Evolutionary conservation across 164 flowering plant species (phyloP).

Genomic region (Chimonanthus praecox): DNA sequence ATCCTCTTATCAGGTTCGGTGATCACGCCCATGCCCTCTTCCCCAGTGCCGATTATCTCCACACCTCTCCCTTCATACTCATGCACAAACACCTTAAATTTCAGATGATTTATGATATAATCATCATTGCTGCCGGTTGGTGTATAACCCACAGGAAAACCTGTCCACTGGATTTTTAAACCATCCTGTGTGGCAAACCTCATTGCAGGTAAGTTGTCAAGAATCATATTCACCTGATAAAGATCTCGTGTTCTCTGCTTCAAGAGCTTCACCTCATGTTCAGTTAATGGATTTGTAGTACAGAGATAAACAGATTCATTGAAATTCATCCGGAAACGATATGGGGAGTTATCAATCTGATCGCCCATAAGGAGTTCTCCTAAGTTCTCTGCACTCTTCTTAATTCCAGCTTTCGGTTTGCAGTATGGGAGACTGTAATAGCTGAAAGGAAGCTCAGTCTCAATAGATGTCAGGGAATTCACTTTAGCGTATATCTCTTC

Average conservation of each 20-base stretch:
- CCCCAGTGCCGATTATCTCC: constrained; percentile 48
- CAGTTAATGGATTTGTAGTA: constrained; percentile 20
- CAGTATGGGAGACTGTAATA: constrained; percentile 33
- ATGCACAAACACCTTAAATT: constrained; percentile 36
- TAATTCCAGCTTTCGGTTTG: constrained; percentile 17
- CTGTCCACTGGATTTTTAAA: constrained; percentile 34
- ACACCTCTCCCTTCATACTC: constrained; percentile 43
- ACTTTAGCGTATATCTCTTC: constrained; percentile 23
- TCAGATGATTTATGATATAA: constrained; percentile 41
- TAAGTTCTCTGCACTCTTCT: constrained; percentile 31
- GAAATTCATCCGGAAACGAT: constrained; percentile 24
- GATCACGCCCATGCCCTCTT: constrained; percentile 45
- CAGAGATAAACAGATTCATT: constrained; percentile 29
- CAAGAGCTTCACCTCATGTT: constrained; percentile 24
- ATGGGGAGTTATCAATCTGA: constrained; percentile 34
- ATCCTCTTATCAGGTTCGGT: constrained; percentile 32
- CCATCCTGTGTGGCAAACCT: constrained; percentile 31
- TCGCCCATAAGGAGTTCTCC: constrained; percentile 37
- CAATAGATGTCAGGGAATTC: constrained; percentile 32
- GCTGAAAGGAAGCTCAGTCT: constrained; percentile 31
- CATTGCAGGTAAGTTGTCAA: constrained; percentile 44
- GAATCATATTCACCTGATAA: constrained; percentile 47
- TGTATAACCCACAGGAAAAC: constrained; percentile 37
- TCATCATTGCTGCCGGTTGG: constrained; percentile 19
- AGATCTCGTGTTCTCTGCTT: constrained; percentile 32